Base-by-base conservation (phyloP, 352 stramenopile species). In the Phytophthora sp. region DNA sequence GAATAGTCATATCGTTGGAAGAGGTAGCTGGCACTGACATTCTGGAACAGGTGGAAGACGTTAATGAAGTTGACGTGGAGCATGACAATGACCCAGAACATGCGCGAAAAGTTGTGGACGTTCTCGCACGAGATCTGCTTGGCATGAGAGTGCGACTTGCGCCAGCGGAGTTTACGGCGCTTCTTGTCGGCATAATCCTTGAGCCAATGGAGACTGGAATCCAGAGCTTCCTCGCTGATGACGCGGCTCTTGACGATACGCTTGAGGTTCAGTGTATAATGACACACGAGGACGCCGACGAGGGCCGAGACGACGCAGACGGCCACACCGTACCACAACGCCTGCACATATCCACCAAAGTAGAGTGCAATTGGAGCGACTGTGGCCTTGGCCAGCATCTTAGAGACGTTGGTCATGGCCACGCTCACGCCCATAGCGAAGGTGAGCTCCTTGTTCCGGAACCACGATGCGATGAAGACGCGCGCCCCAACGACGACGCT, bases 21-120 rank as follows among this genome's bases (percentile, higher is more conserved):
- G n/a, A 97, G 55, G 33, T 86, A 97, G 56, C 86, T 93, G 54
- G 84, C 90, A 56, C 81, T 92, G 46, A 96, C 89, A 68, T 97
- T 97, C 65, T 96, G 87, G 73, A 97, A 97, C 26, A 97, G 70
- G 55, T 97, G 91, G 67, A 97, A 97, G 7, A 96, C 86, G 46
- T 94, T 94, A 56, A 96, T 89, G 57, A 96, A 96, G 58, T 93
- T 82, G 0, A 95, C 88, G 75, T 97, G 89, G 8, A 96, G 73
- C 20, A 94, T 53, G 36, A 84, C 78, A 24, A 97, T 79, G 47
- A 87, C 74, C 90, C 89, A 96, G 61, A 97, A 97, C 75, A 93
- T 89, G 69, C 77, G 72, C 55, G 86, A 93, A 59, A 95, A 95
- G 38, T 79, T 74, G 29, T 85, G 76, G 36, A 92, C 72, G 8